Evolutionary conservation across 2,329 filamentous ascomycete species (phyloP).

Genomic region (Fusarium heterosporum): DNA sequence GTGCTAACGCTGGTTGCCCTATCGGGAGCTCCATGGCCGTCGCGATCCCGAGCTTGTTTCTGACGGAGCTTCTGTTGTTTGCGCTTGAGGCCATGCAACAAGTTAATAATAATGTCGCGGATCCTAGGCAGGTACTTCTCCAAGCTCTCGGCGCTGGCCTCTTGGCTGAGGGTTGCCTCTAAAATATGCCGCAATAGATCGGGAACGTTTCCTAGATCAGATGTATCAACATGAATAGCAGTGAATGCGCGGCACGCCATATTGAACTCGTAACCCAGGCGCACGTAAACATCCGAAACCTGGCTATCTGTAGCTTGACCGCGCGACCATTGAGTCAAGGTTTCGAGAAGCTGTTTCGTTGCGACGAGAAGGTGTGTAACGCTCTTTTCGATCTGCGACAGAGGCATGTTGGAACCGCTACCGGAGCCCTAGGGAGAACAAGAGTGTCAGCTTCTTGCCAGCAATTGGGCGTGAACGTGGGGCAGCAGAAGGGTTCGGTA

Average conservation of each 20-base stretch:
- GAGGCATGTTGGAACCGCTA: slow-evolving; percentile 73
- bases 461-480: slow-evolving; percentile 32
- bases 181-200: slow-evolving; percentile 90
- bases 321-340: slow-evolving; percentile 96
- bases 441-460: slow-evolving; percentile 43
- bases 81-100: slow-evolving; percentile 94
- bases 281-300: slow-evolving; percentile 98
- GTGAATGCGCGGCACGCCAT: slow-evolving; percentile 97
- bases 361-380: slow-evolving; percentile 97
- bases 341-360: slow-evolving; percentile 97
- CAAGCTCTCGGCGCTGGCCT: slow-evolving; percentile 91
- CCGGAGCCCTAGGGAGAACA: slow-evolving; percentile 60
- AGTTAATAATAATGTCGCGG: slow-evolving; percentile 97
- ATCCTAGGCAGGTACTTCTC: slow-evolving; percentile 95
- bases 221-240: slow-evolving; percentile 95
- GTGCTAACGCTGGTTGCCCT: slow-evolving; percentile 70
- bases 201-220: slow-evolving; percentile 93
- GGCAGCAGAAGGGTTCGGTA: slow-evolving; percentile 36
- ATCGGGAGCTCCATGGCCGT: slow-evolving; percentile 58
- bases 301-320: slow-evolving; percentile 91
- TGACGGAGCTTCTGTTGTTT: slow-evolving; percentile 90
- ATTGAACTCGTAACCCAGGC: slow-evolving; percentile 98
- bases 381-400: slow-evolving; percentile 99
- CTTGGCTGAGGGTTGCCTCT: slow-evolving; percentile 95
- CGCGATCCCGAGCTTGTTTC: slow-evolving; percentile 69